These are phyloP conservation scores for Porphyrellus cyaneotinctus DNA, from an alignment of 768 basidiomycete genomes.

Conservation along the genomic window DNA sequence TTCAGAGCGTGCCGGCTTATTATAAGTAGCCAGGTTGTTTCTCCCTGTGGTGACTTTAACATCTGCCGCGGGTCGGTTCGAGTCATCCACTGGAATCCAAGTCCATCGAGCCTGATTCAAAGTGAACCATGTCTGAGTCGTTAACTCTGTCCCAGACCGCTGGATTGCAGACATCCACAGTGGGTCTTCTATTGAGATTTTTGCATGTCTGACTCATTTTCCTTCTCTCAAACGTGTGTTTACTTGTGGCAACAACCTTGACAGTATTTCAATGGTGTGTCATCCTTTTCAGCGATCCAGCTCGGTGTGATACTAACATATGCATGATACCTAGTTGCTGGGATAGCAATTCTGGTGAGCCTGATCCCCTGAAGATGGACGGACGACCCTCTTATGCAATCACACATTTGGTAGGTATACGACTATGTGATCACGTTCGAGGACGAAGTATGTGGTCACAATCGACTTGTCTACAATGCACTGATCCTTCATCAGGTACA, in stretches of 20 bases:
- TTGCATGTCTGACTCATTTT: no score
- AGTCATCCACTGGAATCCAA: no score
- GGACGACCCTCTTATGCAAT: not conserved
- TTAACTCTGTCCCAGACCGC: not conserved
- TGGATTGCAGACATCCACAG: slow-evolving; percentile 16
- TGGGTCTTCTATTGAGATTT: not conserved
- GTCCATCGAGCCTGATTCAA: no score
- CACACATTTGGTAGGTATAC: not conserved
- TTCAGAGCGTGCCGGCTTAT: no score
- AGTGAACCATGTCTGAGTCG: not conserved
- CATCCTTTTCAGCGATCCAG: not conserved
- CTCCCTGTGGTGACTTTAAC: no score
- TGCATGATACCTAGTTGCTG: slow-evolving; percentile 8
- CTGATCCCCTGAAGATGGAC: no score
- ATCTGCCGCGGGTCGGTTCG: no score
- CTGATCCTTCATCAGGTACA: slow-evolving; percentile 5
- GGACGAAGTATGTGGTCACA: slow-evolving; percentile 6
- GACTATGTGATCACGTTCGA: slow-evolving; percentile 11
- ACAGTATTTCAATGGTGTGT: slow-evolving; percentile 16
- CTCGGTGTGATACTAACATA: not conserved
- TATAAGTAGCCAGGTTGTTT: no score
- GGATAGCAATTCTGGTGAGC: slow-evolving; percentile 15
- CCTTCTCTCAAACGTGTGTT: no score
- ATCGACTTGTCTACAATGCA: not conserved
- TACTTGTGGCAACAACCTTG: no score